Percentiles rank a stretch among this genome's conserved stretches.
phyloP scores from a whole-genome alignment of 2,329 filamentous ascomycete genomes.

The Bipolaris zeicola region DNA sequence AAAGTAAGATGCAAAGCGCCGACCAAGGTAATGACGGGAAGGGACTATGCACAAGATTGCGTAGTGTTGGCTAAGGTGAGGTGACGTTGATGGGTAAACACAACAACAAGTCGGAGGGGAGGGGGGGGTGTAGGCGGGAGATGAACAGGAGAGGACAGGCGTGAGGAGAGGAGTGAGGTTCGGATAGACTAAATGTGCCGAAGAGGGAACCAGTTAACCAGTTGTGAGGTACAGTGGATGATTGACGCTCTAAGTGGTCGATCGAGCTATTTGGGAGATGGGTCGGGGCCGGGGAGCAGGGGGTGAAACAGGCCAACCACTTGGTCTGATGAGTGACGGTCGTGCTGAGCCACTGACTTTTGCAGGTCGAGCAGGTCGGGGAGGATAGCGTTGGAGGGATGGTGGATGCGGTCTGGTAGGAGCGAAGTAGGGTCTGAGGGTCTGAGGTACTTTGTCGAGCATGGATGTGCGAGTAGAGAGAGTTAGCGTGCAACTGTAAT shows the following conservation, averaged over 20 bases:
- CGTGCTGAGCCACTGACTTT: slow-evolving; percentile 46
- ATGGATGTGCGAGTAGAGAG: slow-evolving; percentile 42
- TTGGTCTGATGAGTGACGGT: slow-evolving; percentile 38
- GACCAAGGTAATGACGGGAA: slow-evolving; percentile 25
- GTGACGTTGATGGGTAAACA: slow-evolving; percentile 32
- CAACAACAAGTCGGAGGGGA: slow-evolving; percentile 21
- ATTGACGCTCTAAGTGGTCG: slow-evolving; percentile 47
- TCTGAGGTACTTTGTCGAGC: slow-evolving; percentile 35
- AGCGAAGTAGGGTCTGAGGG: slow-evolving; percentile 40
- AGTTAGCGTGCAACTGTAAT: slow-evolving; percentile 41
- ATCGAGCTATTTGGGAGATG: slow-evolving; percentile 45
- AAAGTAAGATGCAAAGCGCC: slow-evolving; percentile 1
- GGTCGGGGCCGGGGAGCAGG: slow-evolving; percentile 36
- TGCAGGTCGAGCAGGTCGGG: slow-evolving; percentile 33
- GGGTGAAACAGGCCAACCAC: slow-evolving; percentile 49
- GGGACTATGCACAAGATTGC: no score
- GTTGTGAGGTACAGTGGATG: slow-evolving; percentile 37
- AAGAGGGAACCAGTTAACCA: slow-evolving; percentile 41
- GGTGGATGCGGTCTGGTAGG: slow-evolving; percentile 39
- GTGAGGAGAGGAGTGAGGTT: slow-evolving; percentile 37
- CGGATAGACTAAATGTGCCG: slow-evolving; percentile 42
- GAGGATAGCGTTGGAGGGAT: slow-evolving; percentile 33
- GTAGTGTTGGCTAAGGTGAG: slow-evolving; percentile 4
- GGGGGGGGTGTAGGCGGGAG: slow-evolving; percentile 23
- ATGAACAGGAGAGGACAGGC: slow-evolving; percentile 32